Percentiles rank a stretch among this genome's conserved stretches.
Evolutionary conservation across 148 eudicot genomes (phyloP).

Genomic region (Diospyros lotus): DNA sequence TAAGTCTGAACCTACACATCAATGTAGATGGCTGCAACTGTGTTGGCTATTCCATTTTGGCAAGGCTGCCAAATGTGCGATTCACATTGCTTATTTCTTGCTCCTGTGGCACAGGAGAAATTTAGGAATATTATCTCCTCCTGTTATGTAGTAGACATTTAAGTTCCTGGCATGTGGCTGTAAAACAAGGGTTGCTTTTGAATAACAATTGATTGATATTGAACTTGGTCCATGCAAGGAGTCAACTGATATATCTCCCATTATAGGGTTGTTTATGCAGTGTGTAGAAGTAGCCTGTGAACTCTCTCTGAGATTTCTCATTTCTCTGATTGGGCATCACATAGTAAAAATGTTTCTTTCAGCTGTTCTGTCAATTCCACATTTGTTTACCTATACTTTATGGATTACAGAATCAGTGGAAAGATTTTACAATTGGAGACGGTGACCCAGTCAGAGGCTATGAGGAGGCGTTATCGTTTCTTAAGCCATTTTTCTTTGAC

Average conservation of each 20-base stretch:
- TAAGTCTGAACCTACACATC: neutral
- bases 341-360: neutral
- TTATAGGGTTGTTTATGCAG: neutral
- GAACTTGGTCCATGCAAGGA: neutral
- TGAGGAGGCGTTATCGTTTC: conserved; percentile 84
- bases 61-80: neutral
- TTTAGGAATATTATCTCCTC: neutral
- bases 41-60: neutral
- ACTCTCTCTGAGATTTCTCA: too few species aligned
- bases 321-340: neutral
- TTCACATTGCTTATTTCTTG: neutral
- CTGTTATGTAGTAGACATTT: too few species aligned
- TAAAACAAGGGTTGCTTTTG: neutral
- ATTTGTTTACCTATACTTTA: conserved; percentile 14
- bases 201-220: too few species aligned
- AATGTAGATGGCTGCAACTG: neutral
- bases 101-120: neutral
- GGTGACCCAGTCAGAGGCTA: conserved; percentile 89
- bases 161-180: too few species aligned
- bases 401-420: conserved; percentile 65
- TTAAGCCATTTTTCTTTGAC: conserved; percentile 92
- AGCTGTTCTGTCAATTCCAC: neutral
- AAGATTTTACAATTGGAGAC: conserved; percentile 81
- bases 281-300: too few species aligned
- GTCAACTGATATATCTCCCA: neutral